These are phyloP conservation scores for Cadophora sp. DNA, from an alignment of 2,329 filamentous ascomycete species.

Conservation along the genomic window DNA sequence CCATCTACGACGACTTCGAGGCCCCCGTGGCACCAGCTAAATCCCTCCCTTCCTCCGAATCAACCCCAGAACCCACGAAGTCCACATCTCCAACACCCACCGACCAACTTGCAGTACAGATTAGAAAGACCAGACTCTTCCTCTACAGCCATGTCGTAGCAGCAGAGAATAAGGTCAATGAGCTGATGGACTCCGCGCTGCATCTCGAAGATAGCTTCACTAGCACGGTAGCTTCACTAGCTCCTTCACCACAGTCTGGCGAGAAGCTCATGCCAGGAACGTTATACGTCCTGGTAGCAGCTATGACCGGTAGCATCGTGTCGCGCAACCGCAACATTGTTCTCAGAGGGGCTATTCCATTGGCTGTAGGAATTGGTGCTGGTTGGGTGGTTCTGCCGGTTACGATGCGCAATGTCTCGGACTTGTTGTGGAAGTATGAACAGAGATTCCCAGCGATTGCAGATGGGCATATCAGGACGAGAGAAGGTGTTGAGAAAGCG, in stretches of 20 bases:
- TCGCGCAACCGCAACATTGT: conserved; percentile 86
- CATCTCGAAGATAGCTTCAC: conserved; percentile 90
- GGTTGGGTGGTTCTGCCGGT: conserved; percentile 86
- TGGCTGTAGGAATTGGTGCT: conserved; percentile 81
- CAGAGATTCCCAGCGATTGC: conserved; percentile 83
- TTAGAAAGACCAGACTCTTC: conserved; percentile 80
- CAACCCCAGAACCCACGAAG: conserved; percentile 41
- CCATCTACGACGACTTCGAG: conserved; percentile 81
- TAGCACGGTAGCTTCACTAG: conserved; percentile 84
- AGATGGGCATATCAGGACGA: conserved; percentile 77
- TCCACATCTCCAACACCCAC: conserved; percentile 75
- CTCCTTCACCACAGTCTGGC: conserved; percentile 82
- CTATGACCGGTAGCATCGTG: conserved; percentile 94
- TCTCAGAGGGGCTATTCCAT: conserved; percentile 76
- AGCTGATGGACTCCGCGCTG: conserved; percentile 80
- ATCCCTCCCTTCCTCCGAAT: conserved; percentile 31
- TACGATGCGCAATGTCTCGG: conserved; percentile 87
- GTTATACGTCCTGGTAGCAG: conserved; percentile 90
- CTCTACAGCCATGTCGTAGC: conserved; percentile 77
- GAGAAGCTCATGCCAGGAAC: conserved; percentile 89
- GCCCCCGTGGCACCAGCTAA: conserved; percentile 46
- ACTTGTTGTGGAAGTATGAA: conserved; percentile 92
- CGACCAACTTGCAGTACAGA: conserved; percentile 83
- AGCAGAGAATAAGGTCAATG: conserved; percentile 85
- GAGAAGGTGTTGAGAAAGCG: conserved; percentile 72